Evolutionary conservation across 73 alveolate genomes (phyloP), one percentile per base, ranked within the genome.

Genomic region (Breviolum minutum): DNA sequence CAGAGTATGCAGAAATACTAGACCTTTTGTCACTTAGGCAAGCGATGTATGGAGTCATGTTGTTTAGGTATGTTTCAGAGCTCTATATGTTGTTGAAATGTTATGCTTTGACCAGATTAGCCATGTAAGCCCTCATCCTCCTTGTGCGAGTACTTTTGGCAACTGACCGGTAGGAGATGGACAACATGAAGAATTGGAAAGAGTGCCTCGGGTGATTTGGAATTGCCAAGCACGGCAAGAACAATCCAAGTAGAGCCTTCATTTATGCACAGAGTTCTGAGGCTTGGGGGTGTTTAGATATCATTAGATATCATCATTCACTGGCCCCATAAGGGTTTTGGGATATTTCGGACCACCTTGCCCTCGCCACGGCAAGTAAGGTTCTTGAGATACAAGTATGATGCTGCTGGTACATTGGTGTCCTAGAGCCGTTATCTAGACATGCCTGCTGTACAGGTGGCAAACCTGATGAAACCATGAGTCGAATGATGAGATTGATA

Each of bases 111-210:
- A 11, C 64, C 88, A 48, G 19, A 30, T 64, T 40, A 40, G 54
- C 54, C 54, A 40, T 40, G 54, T 40, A 40, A 40, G 54, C 54
- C 54, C 54, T 40, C 54, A 40, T 40, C 3, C 54, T 40, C 54
- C 54, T 40, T 40, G 54, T 40, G 54, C 79, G 14, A 16, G 62
- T 7, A 6, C 27, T 20, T 4, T 9, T 80, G 8, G 12, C 66
- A 19, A 16, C 30, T 48, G 40, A 17, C 32, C 60, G 17, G 29
- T 63, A 91, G 98, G 98, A 92, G 73, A 24, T 74, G 68, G 98
- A 92, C 91, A 92, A 92, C 98, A 92, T 92, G 98, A 80, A 62
- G 91, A 73, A 29, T 77, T 92, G 98, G 98, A 92, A 92, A 61
- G 98, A 92, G 66, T 61, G 68, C 20, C 88, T 48, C 32, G 54